phyloP scores from a whole-genome alignment of 2,329 filamentous ascomycete species.

The Fusarium continuum region DNA sequence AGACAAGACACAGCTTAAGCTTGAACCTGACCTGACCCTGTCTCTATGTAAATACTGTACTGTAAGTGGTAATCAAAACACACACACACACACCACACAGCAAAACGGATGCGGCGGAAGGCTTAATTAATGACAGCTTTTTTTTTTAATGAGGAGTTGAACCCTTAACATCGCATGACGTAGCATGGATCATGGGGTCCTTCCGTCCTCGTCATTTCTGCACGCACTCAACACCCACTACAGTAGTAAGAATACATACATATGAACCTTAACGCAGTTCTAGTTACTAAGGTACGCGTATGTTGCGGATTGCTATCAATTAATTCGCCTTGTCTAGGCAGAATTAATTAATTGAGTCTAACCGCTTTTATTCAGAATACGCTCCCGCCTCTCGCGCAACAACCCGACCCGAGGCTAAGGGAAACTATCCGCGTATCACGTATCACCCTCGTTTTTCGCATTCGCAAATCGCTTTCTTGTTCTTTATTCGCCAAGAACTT shows the following conservation, averaged over 20 bases:
- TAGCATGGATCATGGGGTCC: constrained; percentile 10
- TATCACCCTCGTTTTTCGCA: constrained; percentile 4
- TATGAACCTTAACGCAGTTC: too few relatives aligned
- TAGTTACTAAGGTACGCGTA: not conserved
- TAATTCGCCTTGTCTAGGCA: not conserved
- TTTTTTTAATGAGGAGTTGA: constrained; percentile 3
- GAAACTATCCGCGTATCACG: constrained; percentile 18
- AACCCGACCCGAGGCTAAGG: not conserved
- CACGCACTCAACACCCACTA: constrained; percentile 9
- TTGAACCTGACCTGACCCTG: too few relatives aligned
- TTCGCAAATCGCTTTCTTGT: not conserved
- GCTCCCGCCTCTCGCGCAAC: too few relatives aligned
- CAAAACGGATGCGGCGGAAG: constrained; percentile 6
- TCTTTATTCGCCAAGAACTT: constrained; percentile 3
- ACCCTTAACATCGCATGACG: constrained; percentile 28
- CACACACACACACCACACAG: too few relatives aligned
- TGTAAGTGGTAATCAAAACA: not conserved
- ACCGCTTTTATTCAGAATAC: not conserved
- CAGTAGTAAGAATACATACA: not conserved
- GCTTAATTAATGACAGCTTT: constrained; percentile 9
- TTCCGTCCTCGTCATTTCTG: constrained; percentile 25
- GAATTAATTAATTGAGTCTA: not conserved
- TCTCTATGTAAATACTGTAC: not conserved
- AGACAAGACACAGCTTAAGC: too few relatives aligned
- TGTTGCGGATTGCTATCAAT: not conserved